Evolutionary conservation across 208 protist genomes (phyloP).

Genomic region (Spongospora subterranea): DNA sequence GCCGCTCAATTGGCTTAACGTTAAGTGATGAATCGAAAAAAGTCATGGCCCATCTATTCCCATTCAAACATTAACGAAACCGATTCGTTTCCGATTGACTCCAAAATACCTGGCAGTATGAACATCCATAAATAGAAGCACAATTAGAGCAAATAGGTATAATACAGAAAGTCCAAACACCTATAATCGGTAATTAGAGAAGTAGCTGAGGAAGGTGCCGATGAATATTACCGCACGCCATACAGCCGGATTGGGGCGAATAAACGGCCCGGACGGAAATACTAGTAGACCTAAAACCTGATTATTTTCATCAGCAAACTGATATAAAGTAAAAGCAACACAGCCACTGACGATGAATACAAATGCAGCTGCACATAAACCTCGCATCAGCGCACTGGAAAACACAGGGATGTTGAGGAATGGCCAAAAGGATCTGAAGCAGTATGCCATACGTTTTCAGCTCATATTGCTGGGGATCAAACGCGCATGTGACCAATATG

Average conservation of each 20-base stretch:
- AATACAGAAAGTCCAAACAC: slow-evolving; percentile 5
- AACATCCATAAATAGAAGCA: slow-evolving; percentile 28
- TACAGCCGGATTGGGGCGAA: not conserved
- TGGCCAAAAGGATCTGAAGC: too few relatives aligned
- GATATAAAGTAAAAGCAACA: too few relatives aligned
- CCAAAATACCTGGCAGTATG: not conserved
- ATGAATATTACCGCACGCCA: not conserved
- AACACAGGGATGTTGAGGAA: too few relatives aligned
- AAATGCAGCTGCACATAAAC: slow-evolving; percentile 5
- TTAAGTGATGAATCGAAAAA: slow-evolving; percentile 56
- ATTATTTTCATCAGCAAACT: too few relatives aligned
- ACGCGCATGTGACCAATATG: not conserved
- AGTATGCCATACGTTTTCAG: not conserved
- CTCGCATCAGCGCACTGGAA: not conserved
- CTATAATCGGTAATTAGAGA: not conserved
- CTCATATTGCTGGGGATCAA: not conserved
- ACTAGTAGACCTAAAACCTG: slow-evolving; percentile 38
- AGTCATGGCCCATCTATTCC: slow-evolving; percentile 39
- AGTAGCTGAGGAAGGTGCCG: not conserved
- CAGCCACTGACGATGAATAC: slow-evolving; percentile 45
- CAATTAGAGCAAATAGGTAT: slow-evolving; percentile 6
- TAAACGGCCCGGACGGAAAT: slow-evolving; percentile 50
- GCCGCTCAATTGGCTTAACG: not conserved
- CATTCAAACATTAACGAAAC: too few relatives aligned
- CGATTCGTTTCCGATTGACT: too few relatives aligned